Evolutionary conservation across 208 protist genomes (phyloP), one percentile per base, ranked within the genome.

Genomic region (Trypanosoma caninum): DNA sequence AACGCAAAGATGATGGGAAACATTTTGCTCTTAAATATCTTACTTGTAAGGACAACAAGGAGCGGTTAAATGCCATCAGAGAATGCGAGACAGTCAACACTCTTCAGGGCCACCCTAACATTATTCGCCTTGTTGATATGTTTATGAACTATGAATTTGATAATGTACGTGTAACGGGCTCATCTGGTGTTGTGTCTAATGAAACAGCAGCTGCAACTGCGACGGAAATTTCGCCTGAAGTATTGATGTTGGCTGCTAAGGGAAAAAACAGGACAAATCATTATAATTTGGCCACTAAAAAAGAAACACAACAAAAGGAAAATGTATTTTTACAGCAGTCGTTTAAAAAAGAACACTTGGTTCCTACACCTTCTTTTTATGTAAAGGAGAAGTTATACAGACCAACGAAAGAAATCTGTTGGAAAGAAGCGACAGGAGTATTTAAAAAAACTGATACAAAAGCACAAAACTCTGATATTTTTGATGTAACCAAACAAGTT

Each of bases 61-160:
- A 76, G 25, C 79, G 77, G 6, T 59, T 76, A 20, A 55, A 63
- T 35, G 82, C 82, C 13, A 76, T 82, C 4, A 54, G 70, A n/a
- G 59, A 84, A 46, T 90, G 79, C 42, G 76, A 85, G 42, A 72
- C 72, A 23, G 73, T 90, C 16, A 74, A 78, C 30, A 71, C 82
- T 23, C 34, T 84, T 37, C 77, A 84, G 28, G 66, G 69, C 2
- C 80, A 87, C 57, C 84, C 82, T 6, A 84, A 80, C 47, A 77
- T 91, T 10, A 74, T 87, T 55, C 78, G 78, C 9, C 73, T 83
- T 0, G 66, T 79, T 30, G 84, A 91, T 34, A 65, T 86, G 18
- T 91, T 91, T 51, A 76, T 91, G 44, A 87, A 85, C 42, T 91
- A 88, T 51, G 81, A 84, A 65, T 64, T 71, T 48, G 57, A 59